A percentile compares a stretch with the other conserved stretches of the same genome.
These are phyloP conservation scores for Trametes meyenii DNA, from an alignment of 768 basidiomycete genomes.

Conservation along the genomic window DNA sequence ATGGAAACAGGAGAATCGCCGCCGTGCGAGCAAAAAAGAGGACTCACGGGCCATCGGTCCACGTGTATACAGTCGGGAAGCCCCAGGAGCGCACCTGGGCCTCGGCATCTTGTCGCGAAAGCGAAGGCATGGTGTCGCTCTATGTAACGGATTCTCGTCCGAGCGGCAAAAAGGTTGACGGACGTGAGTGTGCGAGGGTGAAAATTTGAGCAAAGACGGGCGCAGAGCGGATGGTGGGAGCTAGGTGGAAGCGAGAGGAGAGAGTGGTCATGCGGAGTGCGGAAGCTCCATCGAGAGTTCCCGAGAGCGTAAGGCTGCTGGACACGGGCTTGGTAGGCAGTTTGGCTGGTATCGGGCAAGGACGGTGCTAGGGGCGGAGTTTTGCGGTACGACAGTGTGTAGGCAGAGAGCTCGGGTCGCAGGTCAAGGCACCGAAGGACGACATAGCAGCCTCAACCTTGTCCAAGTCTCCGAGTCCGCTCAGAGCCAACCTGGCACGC, in stretches of 20 bases:
- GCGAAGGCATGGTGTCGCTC: slow-evolving; percentile 16
- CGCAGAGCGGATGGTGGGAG: background rate
- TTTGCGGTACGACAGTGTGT: background rate
- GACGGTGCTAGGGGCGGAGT: background rate
- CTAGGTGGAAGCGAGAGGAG: background rate
- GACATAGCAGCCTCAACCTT: no score
- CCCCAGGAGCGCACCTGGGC: slow-evolving; percentile 32
- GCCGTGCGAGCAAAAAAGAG: background rate
- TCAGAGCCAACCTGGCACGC: background rate
- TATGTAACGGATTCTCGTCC: background rate
- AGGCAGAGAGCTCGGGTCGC: background rate
- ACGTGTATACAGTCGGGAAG: slow-evolving; percentile 33
- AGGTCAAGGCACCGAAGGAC: background rate
- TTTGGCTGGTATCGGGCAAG: background rate
- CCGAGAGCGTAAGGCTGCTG: slow-evolving; percentile 10
- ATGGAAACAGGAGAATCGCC: no score
- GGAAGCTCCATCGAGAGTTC: slow-evolving; percentile 3
- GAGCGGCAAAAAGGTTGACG: background rate
- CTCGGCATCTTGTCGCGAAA: slow-evolving; percentile 25
- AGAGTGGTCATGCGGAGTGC: background rate
- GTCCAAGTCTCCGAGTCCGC: no score
- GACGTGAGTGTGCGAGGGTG: background rate
- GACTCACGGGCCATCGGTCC: slow-evolving; percentile 34
- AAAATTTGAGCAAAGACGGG: background rate
- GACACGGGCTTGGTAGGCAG: background rate